Percentiles rank a stretch among this genome's conserved stretches.
Evolutionary conservation across 495 filamentous ascomycete genomes (phyloP).

Genomic region (Aspergillus baeticus): DNA sequence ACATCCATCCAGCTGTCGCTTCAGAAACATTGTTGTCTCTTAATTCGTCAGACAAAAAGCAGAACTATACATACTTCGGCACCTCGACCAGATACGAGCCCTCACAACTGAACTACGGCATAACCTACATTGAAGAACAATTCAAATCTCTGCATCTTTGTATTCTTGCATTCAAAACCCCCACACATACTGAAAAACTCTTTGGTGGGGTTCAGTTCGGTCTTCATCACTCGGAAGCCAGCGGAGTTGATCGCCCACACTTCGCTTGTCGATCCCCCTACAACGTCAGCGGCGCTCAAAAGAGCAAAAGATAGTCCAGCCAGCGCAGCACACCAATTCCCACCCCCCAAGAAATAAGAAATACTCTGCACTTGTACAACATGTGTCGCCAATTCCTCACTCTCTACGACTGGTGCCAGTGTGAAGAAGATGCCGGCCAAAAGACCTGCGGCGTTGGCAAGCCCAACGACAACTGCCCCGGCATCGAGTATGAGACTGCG

Average conservation of each 20-base stretch:
- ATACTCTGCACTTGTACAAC: conserved; percentile 2
- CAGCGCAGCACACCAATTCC: background rate
- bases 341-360: conserved; percentile 1
- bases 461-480: conserved; percentile 32
- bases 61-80: background rate
- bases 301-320: conserved; percentile 5
- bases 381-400: conserved; percentile 48
- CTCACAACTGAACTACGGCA: background rate
- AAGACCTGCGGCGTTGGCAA: conserved; percentile 30
- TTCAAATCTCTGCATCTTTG: background rate
- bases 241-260: conserved; percentile 12
- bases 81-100: conserved; percentile 7
- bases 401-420: conserved; percentile 46
- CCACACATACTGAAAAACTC: background rate
- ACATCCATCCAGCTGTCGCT: too few species aligned
- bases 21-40: background rate
- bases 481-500: conserved; percentile 38
- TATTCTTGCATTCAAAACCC: background rate
- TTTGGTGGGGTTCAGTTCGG: background rate
- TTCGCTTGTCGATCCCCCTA: background rate
- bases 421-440: conserved; percentile 40
- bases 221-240: conserved; percentile 16
- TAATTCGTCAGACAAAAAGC: background rate
- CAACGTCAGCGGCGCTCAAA: conserved; percentile 6
- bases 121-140: background rate